Percentiles rank a stretch among this genome's conserved stretches.
Conservation (phyloP, 768 basidiomycete genomes). For the Auricularia heimuer region DNA sequence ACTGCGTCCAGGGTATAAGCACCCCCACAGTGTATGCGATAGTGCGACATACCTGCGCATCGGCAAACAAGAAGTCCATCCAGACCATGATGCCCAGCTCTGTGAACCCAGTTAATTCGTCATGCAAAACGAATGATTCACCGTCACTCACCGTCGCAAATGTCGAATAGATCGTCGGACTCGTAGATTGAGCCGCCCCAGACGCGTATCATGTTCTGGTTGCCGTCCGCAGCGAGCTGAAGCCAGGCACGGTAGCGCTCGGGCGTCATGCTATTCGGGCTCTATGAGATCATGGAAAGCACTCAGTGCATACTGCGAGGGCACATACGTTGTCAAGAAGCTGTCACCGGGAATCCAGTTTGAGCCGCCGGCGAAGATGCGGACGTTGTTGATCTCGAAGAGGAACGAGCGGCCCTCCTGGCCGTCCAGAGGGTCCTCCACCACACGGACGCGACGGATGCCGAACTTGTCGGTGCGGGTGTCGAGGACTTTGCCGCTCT, state of each 20-base stretch:
- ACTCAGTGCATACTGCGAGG: too few relatives aligned
- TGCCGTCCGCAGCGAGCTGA: conserved; percentile 74
- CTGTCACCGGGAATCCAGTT: conserved; percentile 87
- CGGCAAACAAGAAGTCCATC: conserved; percentile 98
- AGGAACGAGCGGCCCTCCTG: conserved; percentile 74
- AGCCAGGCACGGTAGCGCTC: conserved; percentile 73
- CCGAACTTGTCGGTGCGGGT: conserved; percentile 50
- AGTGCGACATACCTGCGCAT: conserved; percentile 46
- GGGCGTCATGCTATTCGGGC: conserved; percentile 29
- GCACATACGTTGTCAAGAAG: conserved; percentile 67
- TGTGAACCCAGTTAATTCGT: conserved; percentile 8
- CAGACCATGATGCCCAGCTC: conserved; percentile 63
- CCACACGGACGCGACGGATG: conserved; percentile 64
- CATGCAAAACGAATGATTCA: too few relatives aligned
- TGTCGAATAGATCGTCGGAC: conserved; percentile 70
- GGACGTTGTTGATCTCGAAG: conserved; percentile 84
- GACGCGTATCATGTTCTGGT: conserved; percentile 90
- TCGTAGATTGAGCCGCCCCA: conserved; percentile 96
- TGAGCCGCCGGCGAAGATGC: conserved; percentile 84
- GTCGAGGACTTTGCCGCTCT: conserved; percentile 47
- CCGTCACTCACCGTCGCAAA: conserved; percentile 51
- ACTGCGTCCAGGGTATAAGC: conserved; percentile 32
- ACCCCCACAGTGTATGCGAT: too few relatives aligned
- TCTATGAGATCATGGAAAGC: not conserved
- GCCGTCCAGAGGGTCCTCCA: conserved; percentile 69